Conservation (phyloP, 2,329 filamentous ascomycete genomes). For the Penicillium olsonii region DNA sequence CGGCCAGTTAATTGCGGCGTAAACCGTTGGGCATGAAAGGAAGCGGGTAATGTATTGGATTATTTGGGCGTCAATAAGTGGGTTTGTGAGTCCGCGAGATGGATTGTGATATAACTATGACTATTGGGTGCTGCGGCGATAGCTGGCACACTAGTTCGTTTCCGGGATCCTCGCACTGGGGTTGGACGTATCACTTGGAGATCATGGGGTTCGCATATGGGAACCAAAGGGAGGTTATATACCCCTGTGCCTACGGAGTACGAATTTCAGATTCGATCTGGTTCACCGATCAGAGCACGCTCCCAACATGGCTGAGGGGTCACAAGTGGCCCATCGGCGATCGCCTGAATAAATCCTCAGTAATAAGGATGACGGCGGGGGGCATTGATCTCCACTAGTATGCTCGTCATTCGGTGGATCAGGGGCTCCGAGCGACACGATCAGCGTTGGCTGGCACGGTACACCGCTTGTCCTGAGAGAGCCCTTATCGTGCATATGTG, state of each 20-base stretch:
- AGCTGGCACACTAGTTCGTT: constrained; percentile 1
- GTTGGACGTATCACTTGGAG: constrained; percentile 6
- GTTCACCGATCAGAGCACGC: constrained; percentile 10
- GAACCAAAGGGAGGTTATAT: background rate
- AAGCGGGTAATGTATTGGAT: constrained; percentile 10
- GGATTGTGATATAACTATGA: constrained; percentile 1
- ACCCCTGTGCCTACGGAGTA: too few species aligned
- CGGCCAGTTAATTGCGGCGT: constrained; percentile 16
- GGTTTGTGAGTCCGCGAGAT: constrained; percentile 10
- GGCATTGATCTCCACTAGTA: constrained; percentile 23
- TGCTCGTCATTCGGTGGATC: constrained; percentile 31
- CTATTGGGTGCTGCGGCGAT: background rate
- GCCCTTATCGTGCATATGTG: constrained; percentile 1
- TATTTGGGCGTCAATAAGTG: constrained; percentile 18
- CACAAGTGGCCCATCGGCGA: constrained; percentile 17
- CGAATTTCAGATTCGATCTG: constrained; percentile 4
- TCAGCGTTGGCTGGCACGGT: constrained; percentile 23
- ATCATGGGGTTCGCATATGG: background rate
- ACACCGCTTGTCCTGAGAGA: constrained; percentile 26
- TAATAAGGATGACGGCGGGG: constrained; percentile 17
- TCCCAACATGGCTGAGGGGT: too few species aligned
- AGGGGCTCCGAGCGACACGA: constrained; percentile 25
- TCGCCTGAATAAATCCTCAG: constrained; percentile 7
- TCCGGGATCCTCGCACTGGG: background rate
- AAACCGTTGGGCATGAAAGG: constrained; percentile 27